A percentile compares a stretch with the other conserved stretches of the same genome.
Evolutionary conservation across 495 filamentous ascomycete genomes (phyloP).

Genomic region (Penicillium psychrofluorescens): DNA sequence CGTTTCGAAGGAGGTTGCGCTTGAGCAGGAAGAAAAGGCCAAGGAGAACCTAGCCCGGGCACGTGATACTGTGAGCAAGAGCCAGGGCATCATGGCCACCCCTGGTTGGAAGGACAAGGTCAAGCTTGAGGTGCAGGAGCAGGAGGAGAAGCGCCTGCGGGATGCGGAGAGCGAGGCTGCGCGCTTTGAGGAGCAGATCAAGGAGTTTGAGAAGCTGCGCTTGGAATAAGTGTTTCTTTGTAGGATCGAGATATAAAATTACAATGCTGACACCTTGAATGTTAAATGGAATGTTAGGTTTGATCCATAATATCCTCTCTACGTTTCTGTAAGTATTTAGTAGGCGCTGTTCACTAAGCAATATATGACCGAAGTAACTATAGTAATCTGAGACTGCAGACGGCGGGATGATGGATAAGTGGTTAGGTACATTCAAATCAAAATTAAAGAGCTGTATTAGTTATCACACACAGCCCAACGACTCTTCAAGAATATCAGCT

Average conservation of each 20-base stretch:
- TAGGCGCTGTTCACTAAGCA: no score
- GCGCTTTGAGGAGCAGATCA: constrained; percentile 47
- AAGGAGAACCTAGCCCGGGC: constrained; percentile 42
- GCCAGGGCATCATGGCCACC: constrained; percentile 25
- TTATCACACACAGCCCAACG: no score
- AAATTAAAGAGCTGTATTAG: no score
- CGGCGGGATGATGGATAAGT: no score
- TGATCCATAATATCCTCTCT: no score
- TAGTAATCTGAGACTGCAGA: no score
- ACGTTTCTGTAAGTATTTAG: no score
- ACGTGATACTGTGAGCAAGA: constrained; percentile 25
- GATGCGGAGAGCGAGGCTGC: constrained; percentile 50
- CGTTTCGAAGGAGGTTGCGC: constrained; percentile 61
- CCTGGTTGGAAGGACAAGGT: constrained; percentile 40
- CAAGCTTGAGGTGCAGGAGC: constrained; percentile 49
- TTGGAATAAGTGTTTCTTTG: constrained; percentile 25
- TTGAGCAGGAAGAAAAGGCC: constrained; percentile 58
- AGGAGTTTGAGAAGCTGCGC: constrained; percentile 42
- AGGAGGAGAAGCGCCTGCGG: constrained; percentile 49
- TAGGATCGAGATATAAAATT: neutral
- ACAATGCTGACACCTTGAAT: no score
- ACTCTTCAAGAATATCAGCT: no score
- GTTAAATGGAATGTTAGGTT: no score
- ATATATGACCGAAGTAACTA: no score
- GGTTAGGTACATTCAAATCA: no score